Base-by-base conservation (phyloP, 768 basidiomycete genomes). In the Mycena haematopus region DNA sequence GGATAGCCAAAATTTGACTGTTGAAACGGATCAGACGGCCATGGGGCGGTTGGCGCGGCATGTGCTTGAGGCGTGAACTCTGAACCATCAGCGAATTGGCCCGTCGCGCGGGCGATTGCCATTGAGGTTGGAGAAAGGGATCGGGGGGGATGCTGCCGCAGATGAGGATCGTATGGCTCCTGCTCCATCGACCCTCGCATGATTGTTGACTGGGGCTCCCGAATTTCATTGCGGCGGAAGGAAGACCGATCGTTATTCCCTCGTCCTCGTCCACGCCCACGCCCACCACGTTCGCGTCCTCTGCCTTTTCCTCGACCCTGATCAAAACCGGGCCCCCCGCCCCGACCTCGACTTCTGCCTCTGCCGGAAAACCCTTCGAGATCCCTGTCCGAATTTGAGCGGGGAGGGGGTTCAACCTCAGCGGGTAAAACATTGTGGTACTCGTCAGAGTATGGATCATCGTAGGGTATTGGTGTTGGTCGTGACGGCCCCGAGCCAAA, bases 391-490 rank as follows among this genome's bases (percentile, higher is more conserved):
- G 54, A 53, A 46, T 56, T 25, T 56, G 58, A 19, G 45, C 65
- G 56, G 33, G 21, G 49, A 44, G 67, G 69, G 40, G 70, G 67
- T 22, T 70, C 69, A n/a, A 74, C 73, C 60, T 70, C 71, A 44
- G 13, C 46, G 47, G 51, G 35, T 40, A n/a, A 47, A 6, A 59
- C 40, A 38, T 42, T 55, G 36, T 71, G 73, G 52, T 80, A 80
- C 35, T 71, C 70, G 29, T 87, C 85, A 21, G 86, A 80, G 70
- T 92, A 92, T 11, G 91, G 91, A 67, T 93, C 91, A 60, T 93
- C 90, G 69, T 93, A 93, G 27, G 91, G 89, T 38, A 85, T 76
- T 6, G 91, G 92, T 17, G 82, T 69, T 24, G 90, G 89, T 54
- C 91, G 84, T 15, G 85, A 83, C 10, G 86, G 81, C 19, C 82